Conservation (phyloP, 345 rosid genomes). For the Acer campestre region DNA sequence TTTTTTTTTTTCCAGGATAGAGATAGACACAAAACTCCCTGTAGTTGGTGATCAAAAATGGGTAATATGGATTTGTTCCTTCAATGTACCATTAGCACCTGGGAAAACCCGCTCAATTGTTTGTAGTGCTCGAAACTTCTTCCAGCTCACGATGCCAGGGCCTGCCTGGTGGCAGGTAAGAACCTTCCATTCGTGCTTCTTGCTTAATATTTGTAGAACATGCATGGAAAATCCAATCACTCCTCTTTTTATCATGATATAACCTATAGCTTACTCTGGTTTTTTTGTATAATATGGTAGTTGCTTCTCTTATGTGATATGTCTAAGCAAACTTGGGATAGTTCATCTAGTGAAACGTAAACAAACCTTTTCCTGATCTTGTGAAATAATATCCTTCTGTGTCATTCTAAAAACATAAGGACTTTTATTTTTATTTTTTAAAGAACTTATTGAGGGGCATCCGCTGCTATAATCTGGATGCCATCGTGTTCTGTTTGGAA, state of each 20-base stretch:
- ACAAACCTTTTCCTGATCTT: background rate
- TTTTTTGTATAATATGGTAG: constrained; percentile 1
- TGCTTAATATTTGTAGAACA: background rate
- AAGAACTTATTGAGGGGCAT: background rate
- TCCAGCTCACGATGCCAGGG: constrained; percentile 91
- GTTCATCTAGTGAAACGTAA: background rate
- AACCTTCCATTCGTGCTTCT: constrained; percentile 13
- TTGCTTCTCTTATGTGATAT: background rate
- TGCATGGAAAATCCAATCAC: background rate
- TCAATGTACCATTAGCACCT: constrained; percentile 95
- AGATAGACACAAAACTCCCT: constrained; percentile 88
- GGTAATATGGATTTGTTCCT: constrained; percentile 96
- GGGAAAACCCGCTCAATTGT: constrained; percentile 97
- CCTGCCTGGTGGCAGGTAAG: constrained; percentile 97
- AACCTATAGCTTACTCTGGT: background rate
- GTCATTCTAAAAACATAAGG: background rate
- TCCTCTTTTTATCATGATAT: background rate
- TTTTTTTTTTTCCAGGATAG: constrained; percentile 52
- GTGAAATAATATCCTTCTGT: background rate
- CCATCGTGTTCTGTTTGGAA: background rate
- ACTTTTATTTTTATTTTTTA: background rate
- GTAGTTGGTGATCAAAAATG: constrained; percentile 83
- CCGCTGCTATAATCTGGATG: background rate
- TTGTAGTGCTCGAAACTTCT: constrained; percentile 96
- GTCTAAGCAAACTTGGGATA: background rate